Conservation (phyloP, 2,329 filamentous ascomycete genomes). For the Ophiostoma ips region DNA sequence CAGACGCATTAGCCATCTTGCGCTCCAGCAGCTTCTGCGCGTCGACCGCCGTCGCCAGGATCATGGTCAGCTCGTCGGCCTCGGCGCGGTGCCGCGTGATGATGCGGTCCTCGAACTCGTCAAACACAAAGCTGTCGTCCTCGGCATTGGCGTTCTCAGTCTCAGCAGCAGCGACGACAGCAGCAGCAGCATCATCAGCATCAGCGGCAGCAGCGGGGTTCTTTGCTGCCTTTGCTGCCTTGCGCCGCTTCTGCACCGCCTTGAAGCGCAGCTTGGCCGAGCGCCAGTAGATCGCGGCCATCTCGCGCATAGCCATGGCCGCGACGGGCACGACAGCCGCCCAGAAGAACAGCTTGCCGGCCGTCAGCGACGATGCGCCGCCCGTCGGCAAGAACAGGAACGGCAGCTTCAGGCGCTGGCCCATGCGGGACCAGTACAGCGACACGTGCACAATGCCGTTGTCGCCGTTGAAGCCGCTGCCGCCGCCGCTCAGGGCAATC, state of each 20-base stretch:
- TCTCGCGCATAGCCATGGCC: constrained; percentile 21
- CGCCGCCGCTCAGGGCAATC: constrained; percentile 24
- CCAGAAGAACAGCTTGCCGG: constrained; percentile 24
- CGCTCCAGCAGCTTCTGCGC: constrained; percentile 23
- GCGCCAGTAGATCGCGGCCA: not conserved
- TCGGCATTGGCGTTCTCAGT: not conserved
- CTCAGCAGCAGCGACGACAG: constrained; percentile 12
- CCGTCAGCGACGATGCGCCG: constrained; percentile 3
- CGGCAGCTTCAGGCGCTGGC: constrained; percentile 30
- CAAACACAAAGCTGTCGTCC: not conserved
- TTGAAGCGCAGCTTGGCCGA: not conserved
- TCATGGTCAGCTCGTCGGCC: constrained; percentile 30
- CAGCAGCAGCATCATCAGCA: constrained; percentile 12
- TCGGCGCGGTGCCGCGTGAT: constrained; percentile 26
- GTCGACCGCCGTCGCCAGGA: constrained; percentile 28
- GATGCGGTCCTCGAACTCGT: constrained; percentile 9
- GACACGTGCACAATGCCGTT: constrained; percentile 29
- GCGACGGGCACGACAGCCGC: constrained; percentile 26
- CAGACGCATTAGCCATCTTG: constrained; percentile 12
- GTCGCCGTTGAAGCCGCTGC: constrained; percentile 5
- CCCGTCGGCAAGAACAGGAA: constrained; percentile 24
- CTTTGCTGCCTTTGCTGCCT: not conserved
- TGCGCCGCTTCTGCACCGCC: not conserved
- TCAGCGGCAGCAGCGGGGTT: not conserved
- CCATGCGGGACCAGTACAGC: constrained; percentile 32